These are phyloP conservation scores for Sphagnum tenellum DNA, from an alignment of 225 moss, liverwort and hornwort species.

Conservation along the genomic window DNA sequence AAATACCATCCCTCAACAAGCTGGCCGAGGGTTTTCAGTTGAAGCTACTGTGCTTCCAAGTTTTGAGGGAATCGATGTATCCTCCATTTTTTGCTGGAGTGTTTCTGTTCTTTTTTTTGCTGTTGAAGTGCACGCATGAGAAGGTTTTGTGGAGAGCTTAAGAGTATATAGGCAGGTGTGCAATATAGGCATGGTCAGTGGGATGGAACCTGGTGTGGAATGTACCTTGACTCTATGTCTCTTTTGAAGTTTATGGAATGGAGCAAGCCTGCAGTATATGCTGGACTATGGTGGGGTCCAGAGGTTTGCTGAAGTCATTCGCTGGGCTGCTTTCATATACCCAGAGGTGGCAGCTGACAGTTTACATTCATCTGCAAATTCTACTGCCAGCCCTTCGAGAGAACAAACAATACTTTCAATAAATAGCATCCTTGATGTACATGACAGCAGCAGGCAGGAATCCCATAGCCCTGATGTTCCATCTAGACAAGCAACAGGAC, in stretches of 20 bases:
- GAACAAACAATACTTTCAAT: neutral
- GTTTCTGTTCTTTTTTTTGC: too few species aligned
- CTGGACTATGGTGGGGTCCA: slow-evolving; percentile 56
- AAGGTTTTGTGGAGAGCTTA: too few species aligned
- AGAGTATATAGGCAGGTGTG: too few species aligned
- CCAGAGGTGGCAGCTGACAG: slow-evolving; percentile 14
- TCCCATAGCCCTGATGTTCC: slow-evolving; percentile 8
- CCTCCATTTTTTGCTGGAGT: slow-evolving; percentile 12
- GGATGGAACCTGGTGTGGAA: too few species aligned
- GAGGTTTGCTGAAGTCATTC: slow-evolving; percentile 56
- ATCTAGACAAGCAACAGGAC: slow-evolving; percentile 10
- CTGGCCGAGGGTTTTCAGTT: slow-evolving; percentile 49
- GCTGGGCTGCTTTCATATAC: slow-evolving; percentile 48
- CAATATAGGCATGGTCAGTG: too few species aligned
- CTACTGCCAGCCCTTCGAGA: neutral
- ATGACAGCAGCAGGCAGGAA: slow-evolving; percentile 11
- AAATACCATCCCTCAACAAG: slow-evolving; percentile 9
- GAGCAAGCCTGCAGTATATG: slow-evolving; percentile 44
- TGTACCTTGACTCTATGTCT: slow-evolving; percentile 34
- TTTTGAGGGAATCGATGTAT: slow-evolving; percentile 79
- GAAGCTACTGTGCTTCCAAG: slow-evolving; percentile 69
- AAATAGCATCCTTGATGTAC: too few species aligned
- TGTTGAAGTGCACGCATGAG: too few species aligned
- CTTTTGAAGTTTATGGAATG: slow-evolving; percentile 51
- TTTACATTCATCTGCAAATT: neutral